Evolutionary conservation across 192 early-diverging fungal species (phyloP), one percentile per base, ranked within the genome.

Genomic region (Linnemannia exigua): DNA sequence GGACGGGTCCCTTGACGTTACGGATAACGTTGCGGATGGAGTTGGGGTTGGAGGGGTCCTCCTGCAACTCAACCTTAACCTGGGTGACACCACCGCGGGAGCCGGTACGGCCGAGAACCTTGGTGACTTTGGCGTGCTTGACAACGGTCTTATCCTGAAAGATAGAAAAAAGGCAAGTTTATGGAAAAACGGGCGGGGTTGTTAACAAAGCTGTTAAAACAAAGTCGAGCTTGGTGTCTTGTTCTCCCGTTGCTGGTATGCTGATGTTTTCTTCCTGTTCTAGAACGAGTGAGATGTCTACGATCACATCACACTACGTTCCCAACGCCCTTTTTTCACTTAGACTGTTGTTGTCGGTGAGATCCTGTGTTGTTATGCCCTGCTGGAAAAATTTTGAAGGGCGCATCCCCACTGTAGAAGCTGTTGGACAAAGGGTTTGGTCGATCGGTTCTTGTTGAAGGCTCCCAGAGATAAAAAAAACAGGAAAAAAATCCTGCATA

Each of bases 11-110:
- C 95, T 98, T 98, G 87, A 99, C 98, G 93, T 99, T 99, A 90
- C 98, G 97, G 92, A 99, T 98, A 92, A 99, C 98, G 89, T 96
- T 95, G 77, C 98, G 98, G 75, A 86, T 51, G 79, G 78, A 80
- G 79, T 75, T 76, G 79, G 84, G 69, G 84, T 86, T 86, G 92
- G 91, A 92, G 78, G 93, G 87, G 88, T 99, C 97, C 91, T 99
- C 98, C 91, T 99, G 94, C 91, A 99, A 97, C 91, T 99, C 98
- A 88, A 99, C 98, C 82, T 98, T 96, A 90, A 99, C 98, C 91
- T 96, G 98, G 88, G 98, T 99, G 90, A 99, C 98, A 92, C 98
- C 98, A 95, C 98, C 98, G 87, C 98, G 98, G 90, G 98, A 99
- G 88, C 98, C 98, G 87, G 98, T 99, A 87, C 98, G 96, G 91